Conservation (phyloP, 228 moss, liverwort and hornwort species). For the Sphagnum magellanicum region DNA sequence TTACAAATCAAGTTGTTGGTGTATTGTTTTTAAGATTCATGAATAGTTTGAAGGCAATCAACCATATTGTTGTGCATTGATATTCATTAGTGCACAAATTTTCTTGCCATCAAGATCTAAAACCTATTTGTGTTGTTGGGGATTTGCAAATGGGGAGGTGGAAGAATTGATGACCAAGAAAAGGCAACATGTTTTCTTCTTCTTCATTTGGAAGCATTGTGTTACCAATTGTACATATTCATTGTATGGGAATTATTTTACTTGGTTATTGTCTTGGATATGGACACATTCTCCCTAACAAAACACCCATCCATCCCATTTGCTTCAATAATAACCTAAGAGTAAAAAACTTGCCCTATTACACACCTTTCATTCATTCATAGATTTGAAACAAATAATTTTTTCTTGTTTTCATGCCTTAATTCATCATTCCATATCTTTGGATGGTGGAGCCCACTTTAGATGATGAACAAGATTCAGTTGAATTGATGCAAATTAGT, state of each 20-base stretch:
- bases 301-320: background rate
- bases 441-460: no score
- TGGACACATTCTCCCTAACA: background rate
- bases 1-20: no score
- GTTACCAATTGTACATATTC: constrained; percentile 58
- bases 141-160: constrained; percentile 46
- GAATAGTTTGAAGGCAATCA: no score
- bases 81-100: background rate
- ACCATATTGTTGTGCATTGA: no score
- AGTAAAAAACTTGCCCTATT: background rate
- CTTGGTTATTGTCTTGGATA: constrained; percentile 97
- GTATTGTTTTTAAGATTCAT: no score
- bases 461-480: no score
- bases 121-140: background rate
- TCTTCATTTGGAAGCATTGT: constrained; percentile 43
- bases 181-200: constrained; percentile 12
- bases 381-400: background rate
- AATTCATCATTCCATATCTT: no score
- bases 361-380: background rate
- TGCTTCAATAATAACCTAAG: background rate
- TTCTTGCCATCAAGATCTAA: background rate
- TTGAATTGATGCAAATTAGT: constrained; percentile 45
- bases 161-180: constrained; percentile 38
- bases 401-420: no score
- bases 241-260: constrained; percentile 75